Base-by-base conservation (phyloP, 441 rosid species). In the Euphorbia celastroides region DNA sequence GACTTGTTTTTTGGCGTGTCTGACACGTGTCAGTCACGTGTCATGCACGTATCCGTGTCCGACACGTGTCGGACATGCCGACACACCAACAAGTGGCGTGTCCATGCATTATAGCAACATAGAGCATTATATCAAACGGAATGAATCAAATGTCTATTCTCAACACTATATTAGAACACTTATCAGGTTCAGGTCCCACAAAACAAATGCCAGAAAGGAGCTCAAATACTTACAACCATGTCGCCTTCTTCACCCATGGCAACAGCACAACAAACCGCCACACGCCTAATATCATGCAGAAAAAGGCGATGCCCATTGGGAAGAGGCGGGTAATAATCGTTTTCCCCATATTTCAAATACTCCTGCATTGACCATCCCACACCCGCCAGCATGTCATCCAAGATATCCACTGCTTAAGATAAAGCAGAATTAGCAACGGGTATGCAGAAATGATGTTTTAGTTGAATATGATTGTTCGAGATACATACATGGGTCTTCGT, bases 161-260 rank as follows among this genome's bases (percentile, higher is more conserved):
- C 56, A 8, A 51, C 17, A 51, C 25, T 2, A 19, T 4, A 51
- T 42, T 19, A 28, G 50, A 68, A 27, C 27, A 57, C 34, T 50
- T 57, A 26, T 31, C n/a, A 66, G 50, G 7, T 57, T 42, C 9
- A n/a, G n/a, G n/a, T n/a, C 60, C 62, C 13, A 51, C 0, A 68
- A 32, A 3, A 5, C 25, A 23, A 60, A 64, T 20, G 57, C 23
- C 36, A 23, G 27, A 42, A 51, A 67, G 9, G 72, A 66, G 66
- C 22, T 60, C 41, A n/a, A 74, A 70, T 65, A 87, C 98, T 90
- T 91, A 94, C 99, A 78, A 92, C 90, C 84, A 90, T 73, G 67
- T 92, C 98, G 10, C 96, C 98, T 85, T 95, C 98, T 86, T 95
- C 94, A 23, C 96, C 99, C 98, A 90, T 90, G 62, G 97, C 93